These are phyloP conservation scores for Aspergillus sclerotioniger DNA, from an alignment of 495 filamentous ascomycete genomes.

Conservation along the genomic window DNA sequence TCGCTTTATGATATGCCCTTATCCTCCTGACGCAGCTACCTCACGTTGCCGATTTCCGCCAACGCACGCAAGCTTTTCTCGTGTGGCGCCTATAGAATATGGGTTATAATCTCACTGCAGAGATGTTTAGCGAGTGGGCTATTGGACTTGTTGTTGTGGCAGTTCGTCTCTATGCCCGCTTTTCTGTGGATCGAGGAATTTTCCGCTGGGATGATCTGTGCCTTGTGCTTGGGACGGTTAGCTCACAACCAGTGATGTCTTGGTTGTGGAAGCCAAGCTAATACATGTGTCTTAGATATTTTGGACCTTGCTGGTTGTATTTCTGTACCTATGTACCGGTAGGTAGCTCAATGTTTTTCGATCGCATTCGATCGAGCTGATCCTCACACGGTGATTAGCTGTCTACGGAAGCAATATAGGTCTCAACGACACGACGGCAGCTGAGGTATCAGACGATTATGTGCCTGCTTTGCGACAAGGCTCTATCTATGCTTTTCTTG, in stretches of 20 bases:
- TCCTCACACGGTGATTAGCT: not conserved
- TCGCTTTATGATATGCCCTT: not conserved
- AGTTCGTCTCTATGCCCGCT: constrained; percentile 13
- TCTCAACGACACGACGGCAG: constrained; percentile 9
- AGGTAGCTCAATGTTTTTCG: not conserved
- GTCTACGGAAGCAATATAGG: constrained; percentile 16
- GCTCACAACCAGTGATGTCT: not conserved
- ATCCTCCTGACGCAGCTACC: not conserved
- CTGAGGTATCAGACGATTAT: constrained; percentile 8
- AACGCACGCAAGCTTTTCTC: not conserved
- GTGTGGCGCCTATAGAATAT: not conserved
- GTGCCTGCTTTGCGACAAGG: constrained; percentile 1
- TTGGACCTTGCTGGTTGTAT: constrained; percentile 11
- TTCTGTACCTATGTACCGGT: constrained; percentile 11
- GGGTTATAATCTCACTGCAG: constrained; percentile 15
- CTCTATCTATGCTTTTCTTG: constrained; percentile 17
- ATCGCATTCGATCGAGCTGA: not conserved
- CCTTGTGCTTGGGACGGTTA: constrained; percentile 8
- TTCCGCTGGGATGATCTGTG: constrained; percentile 17
- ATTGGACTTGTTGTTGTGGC: constrained; percentile 12
- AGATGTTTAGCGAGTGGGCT: constrained; percentile 16
- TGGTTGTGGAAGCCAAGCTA: not conserved
- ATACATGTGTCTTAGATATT: constrained; percentile 6
- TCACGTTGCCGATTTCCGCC: not conserved
- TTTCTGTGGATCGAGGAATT: constrained; percentile 5